Evolutionary conservation across 2,329 filamentous ascomycete species (phyloP), one percentile per base, ranked within the genome.

Genomic region (Penicillium sclerotiorum): DNA sequence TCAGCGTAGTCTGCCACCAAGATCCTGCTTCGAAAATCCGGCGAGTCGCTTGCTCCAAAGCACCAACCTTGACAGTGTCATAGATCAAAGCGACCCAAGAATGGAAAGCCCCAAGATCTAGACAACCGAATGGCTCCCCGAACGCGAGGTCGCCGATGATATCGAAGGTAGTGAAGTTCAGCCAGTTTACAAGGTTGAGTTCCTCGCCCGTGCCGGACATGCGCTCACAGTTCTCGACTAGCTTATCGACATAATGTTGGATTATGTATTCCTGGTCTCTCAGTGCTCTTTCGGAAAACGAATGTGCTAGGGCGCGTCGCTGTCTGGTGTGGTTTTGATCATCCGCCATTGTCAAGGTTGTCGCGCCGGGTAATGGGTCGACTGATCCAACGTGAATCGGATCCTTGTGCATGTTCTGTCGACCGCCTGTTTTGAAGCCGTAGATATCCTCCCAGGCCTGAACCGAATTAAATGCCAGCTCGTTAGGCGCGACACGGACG

Each of bases 111-210:
- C 13, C 13, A 35, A 6, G 13, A 4, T 49, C 38, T 6, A 55
- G 17, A 20, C 49, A 47, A 4, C 39, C 30, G 23, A 55, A 52
- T 8, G 52, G 46, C 40, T 55, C 49, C 11, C 49, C 66, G 30
- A 71, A 70, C 1, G 59, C 57, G 5, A 62, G 38, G 9, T 63
- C 56, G 4, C 59, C 58, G 21, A 57, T 59, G 12, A 64, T 56
- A 37, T 73, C 71, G 32, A 73, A 73, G 1, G 36, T 39, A 8
- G 36, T 39, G 8, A 22, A 39, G 15, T 39, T 20, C 9, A 20
- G 18, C 36, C 36, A 39, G 12, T 39, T 39, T 17, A 18, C 18
- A 12, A 39, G 15, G 36, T 39, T 39, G 36, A 35, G 32, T 13
- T 35, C 32, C 17, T 35, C 32, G 5, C 7, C 32, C 12, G 18